Base-by-base conservation (phyloP, 2,329 filamentous ascomycete genomes). In the Nothophaeocryptopus gaeumannii region DNA sequence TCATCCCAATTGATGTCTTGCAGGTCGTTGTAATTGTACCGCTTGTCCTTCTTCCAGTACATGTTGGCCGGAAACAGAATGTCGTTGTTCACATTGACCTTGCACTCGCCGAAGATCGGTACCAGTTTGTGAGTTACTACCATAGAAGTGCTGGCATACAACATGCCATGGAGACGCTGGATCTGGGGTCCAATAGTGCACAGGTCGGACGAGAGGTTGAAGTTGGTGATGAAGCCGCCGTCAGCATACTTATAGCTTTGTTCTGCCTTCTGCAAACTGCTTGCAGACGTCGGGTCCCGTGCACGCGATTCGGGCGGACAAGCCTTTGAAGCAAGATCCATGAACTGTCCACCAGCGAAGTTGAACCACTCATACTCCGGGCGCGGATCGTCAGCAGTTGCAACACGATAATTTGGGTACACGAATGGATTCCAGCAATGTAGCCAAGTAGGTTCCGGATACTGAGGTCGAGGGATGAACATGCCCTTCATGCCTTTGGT, bases 121-220 rank as follows among this genome's bases (percentile, higher is more conserved):
- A 75, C 62, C 3, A 43, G 13, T 15, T 43, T 43, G 30, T 43
- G 40, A 9, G 40, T 43, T 4, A 43, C 40, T 7, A 36, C 32
- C 42, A 37, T 45, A 8, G 84, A 1, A 80, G 73, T 2, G 0
- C 82, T 80, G 40, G 79, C 74, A 60, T 85, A 83, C 39, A 87
- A 76, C 58, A 86, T 79, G 36, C 84, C 83, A 56, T 86, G 80
- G 2, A 84, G 74, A 36, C 78, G 76, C 50, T 83, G 76, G 2
- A 86, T 70, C 54, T 83, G 79, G 0, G 77, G 60, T 2, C 42
- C 42, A 8, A 86, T 81, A 50, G 84, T 83, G 66, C 84, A 87
- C 32, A 86, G 72, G 47, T 85, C 79, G 36, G 76, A 45, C n/a
- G 33, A 37, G 2, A 65, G 58, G 13, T 63, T 60, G 1, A 70